Percentiles rank a stretch among this genome's conserved stretches.
Conservation (phyloP, 192 early-diverging fungal genomes). For the Umbelopsis ramanniana region DNA sequence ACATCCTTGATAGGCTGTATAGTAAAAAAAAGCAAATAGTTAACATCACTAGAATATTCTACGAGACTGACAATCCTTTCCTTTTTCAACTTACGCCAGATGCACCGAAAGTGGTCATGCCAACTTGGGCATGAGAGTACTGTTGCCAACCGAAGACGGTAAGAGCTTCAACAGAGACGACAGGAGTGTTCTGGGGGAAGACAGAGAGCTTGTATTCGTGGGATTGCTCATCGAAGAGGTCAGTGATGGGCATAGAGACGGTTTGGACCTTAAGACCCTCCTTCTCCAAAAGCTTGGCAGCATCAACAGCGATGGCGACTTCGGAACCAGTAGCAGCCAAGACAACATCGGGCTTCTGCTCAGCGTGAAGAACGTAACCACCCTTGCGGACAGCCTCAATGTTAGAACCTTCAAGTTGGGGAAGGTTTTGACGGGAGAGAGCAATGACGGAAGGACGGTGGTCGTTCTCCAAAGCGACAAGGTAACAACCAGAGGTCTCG, state of each 20-base stretch:
- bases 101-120: slow-evolving; percentile 90
- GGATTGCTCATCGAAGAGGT: slow-evolving; percentile 87
- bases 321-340: slow-evolving; percentile 93
- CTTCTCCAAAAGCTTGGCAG: slow-evolving; percentile 74
- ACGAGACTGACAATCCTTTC: too few species aligned
- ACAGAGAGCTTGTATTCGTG: slow-evolving; percentile 84
- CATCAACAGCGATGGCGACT: slow-evolving; percentile 83
- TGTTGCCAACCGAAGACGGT: slow-evolving; percentile 87
- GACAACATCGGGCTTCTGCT: slow-evolving; percentile 63
- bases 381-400: slow-evolving; percentile 84
- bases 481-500: slow-evolving; percentile 89
- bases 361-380: slow-evolving; percentile 81
- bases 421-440: slow-evolving; percentile 93
- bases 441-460: slow-evolving; percentile 82
- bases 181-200: slow-evolving; percentile 77
- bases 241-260: slow-evolving; percentile 93
- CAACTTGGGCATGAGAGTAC: slow-evolving; percentile 89
- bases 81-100: slow-evolving; percentile 51
- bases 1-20: slow-evolving; percentile 69
- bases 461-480: slow-evolving; percentile 73
- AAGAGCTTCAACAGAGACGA: slow-evolving; percentile 88
- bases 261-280: slow-evolving; percentile 72
- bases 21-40: too few species aligned
- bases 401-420: slow-evolving; percentile 85
- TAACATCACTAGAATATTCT: too few species aligned